Evolutionary conservation across 192 early-diverging fungal species (phyloP), one percentile per base, ranked within the genome.

Genomic region (Rhizophlyctis rosea): DNA sequence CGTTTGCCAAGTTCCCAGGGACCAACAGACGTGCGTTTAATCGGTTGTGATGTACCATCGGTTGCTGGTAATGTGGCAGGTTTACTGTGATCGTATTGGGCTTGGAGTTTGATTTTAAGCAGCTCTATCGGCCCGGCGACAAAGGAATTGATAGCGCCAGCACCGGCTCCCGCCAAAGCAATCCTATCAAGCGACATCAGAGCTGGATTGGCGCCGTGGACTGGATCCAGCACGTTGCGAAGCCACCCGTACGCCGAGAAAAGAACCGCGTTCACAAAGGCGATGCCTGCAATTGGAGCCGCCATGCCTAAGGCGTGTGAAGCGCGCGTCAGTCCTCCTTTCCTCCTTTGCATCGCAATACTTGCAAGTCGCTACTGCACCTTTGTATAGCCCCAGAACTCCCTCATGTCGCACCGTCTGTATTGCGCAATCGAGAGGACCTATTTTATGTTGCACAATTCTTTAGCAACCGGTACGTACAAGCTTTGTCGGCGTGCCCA

Each of bases 101-200:
- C 87, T 64, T 95, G 93, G 70, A 93, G 80, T 29, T 87, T 81
- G 61, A 95, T 89, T 64, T 95, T 95, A 30, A 93, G 68, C 49
- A 95, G 72, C 66, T 95, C 93, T 0, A 95, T 91, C 1, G 93
- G 93, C 5, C 89, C 91, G 11, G 91, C 86, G n/a, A 95, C 63
- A 7, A 88, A 66, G 50, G 85, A 84, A 65, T 92, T 92, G 32
- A 92, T 81, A 16, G 78, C 72, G 33, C 91, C 92, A 34, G 89
- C 91, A 36, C 87, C 86, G 25, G 88, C 88, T 49, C 93, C 93
- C 36, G 93, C 90, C 52, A 91, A 53, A 2, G 83, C 88, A 50
- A 93, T 87, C 59, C 91, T 82, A 1, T 61, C 50, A 9, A 92
- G 62, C 5, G 81, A 72, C 9, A 91, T 75, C 31, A 76, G 69